A percentile compares a stretch with the other conserved stretches of the same genome.
Conservation (phyloP, 2,329 filamentous ascomycete genomes). For the Herpotrichia juniperi region DNA sequence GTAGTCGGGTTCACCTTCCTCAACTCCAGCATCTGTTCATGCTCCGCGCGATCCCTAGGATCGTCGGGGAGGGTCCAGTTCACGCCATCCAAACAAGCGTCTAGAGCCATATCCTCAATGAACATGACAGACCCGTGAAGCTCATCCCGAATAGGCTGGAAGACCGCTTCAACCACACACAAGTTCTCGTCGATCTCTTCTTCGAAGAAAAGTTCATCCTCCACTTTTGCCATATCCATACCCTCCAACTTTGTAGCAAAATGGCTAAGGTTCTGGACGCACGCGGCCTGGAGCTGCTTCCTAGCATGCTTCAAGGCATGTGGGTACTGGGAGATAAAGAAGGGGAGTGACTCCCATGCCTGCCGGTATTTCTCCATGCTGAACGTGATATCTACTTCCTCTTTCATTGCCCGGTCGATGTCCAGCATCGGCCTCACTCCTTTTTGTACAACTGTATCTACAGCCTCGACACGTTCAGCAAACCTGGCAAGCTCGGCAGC, state of each 20-base stretch:
- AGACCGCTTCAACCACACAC: not conserved
- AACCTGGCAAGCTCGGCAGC: not conserved
- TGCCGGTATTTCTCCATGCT: not conserved
- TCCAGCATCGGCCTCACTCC: not conserved
- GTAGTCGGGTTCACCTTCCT: too few species aligned
- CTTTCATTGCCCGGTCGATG: not conserved
- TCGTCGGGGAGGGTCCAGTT: not conserved
- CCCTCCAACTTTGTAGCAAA: not conserved
- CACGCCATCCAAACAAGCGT: not conserved
- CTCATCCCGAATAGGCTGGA: not conserved
- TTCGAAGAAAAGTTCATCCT: not conserved
- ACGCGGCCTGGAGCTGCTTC: not conserved
- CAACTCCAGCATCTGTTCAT: too few species aligned
- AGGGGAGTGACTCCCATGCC: not conserved
- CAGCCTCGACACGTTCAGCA: not conserved
- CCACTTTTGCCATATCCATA: not conserved
- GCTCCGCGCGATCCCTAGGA: not conserved
- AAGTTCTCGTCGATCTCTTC: not conserved
- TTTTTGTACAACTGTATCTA: not conserved
- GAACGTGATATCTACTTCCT: not conserved
- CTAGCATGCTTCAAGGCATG: not conserved
- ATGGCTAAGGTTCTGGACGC: not conserved
- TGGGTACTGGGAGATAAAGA: not conserved
- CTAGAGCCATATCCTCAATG: not conserved
- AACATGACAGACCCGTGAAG: not conserved